Conservation (phyloP, 2,329 filamentous ascomycete species). For the Verruconis gallopava region DNA sequence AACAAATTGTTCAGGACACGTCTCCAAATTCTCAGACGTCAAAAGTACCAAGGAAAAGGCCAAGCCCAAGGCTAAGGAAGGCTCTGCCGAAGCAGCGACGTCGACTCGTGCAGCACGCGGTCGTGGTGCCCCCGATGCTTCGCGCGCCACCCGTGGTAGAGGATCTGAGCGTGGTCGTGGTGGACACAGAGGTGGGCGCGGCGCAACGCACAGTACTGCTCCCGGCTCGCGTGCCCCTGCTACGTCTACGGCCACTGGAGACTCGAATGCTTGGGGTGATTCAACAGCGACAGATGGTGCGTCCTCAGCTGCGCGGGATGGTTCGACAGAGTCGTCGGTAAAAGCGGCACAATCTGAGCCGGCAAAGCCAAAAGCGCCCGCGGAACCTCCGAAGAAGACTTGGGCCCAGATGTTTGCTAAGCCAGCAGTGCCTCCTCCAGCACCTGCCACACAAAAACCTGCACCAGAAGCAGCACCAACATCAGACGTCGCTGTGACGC, state of each 20-base stretch:
- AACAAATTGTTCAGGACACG: slow-evolving; percentile 43
- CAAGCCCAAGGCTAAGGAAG: slow-evolving; percentile 63
- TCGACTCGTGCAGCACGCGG: slow-evolving; percentile 22
- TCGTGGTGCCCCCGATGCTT: slow-evolving; percentile 47
- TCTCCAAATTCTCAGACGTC: slow-evolving; percentile 76
- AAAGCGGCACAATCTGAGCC: neutral
- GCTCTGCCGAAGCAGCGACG: slow-evolving; percentile 35
- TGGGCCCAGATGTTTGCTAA: slow-evolving; percentile 42
- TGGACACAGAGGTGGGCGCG: slow-evolving; percentile 44
- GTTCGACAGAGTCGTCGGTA: slow-evolving; percentile 2
- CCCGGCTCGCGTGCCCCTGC: slow-evolving; percentile 43
- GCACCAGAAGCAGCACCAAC: slow-evolving; percentile 17
- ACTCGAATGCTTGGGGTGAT: slow-evolving; percentile 51
- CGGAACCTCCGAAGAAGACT: slow-evolving; percentile 27
- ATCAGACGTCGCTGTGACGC: slow-evolving; percentile 24
- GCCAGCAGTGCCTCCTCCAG: slow-evolving; percentile 34
- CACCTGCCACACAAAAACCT: slow-evolving; percentile 21
- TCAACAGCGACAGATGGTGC: slow-evolving; percentile 25
- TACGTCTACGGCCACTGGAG: slow-evolving; percentile 55
- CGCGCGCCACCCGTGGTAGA: slow-evolving; percentile 41
- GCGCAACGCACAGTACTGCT: slow-evolving; percentile 44
- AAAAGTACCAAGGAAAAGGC: slow-evolving; percentile 70
- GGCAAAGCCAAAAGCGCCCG: slow-evolving; percentile 8
- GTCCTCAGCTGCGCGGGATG: slow-evolving; percentile 13
- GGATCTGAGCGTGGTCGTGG: slow-evolving; percentile 45